These are phyloP conservation scores for Myotisia sp. DNA, from an alignment of 2,329 filamentous ascomycete genomes.

Conservation along the genomic window DNA sequence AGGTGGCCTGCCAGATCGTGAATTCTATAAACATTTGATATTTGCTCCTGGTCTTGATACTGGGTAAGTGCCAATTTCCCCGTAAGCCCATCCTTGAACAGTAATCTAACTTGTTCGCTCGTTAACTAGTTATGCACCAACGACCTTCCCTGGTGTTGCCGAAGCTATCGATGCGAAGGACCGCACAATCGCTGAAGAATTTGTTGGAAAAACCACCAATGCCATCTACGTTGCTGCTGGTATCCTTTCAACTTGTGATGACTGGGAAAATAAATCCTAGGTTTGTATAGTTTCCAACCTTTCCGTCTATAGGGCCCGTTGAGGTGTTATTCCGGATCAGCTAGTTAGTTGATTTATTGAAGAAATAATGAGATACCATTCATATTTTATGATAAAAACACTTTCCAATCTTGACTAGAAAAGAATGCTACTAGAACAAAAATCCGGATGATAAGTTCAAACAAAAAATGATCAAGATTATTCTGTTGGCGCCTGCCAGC, in stretches of 20 bases:
- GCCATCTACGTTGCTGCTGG: constrained; percentile 15
- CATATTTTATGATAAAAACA: too few species aligned
- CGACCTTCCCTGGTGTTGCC: constrained; percentile 16
- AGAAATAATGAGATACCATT: too few species aligned
- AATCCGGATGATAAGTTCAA: too few species aligned
- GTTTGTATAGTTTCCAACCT: background rate
- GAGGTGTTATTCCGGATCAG: too few species aligned
- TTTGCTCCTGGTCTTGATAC: constrained; percentile 34
- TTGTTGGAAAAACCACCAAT: constrained; percentile 14
- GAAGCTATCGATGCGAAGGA: constrained; percentile 17
- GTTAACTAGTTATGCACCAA: constrained; percentile 13
- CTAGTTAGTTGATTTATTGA: too few species aligned
- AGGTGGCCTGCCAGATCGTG: constrained; percentile 32
- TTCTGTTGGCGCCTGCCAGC: too few species aligned
- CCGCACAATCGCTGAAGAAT: constrained; percentile 14
- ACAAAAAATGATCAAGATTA: too few species aligned
- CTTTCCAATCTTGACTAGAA: too few species aligned
- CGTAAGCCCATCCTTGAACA: background rate
- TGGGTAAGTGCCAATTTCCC: constrained; percentile 11
- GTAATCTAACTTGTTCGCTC: background rate
- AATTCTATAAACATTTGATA: constrained; percentile 34
- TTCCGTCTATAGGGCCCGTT: too few species aligned
- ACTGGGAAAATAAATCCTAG: constrained; percentile 1
- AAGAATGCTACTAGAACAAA: too few species aligned
- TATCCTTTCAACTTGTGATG: constrained; percentile 9